phyloP scores from a whole-genome alignment of 2,329 filamentous ascomycete species.

The Alternaria solani region DNA sequence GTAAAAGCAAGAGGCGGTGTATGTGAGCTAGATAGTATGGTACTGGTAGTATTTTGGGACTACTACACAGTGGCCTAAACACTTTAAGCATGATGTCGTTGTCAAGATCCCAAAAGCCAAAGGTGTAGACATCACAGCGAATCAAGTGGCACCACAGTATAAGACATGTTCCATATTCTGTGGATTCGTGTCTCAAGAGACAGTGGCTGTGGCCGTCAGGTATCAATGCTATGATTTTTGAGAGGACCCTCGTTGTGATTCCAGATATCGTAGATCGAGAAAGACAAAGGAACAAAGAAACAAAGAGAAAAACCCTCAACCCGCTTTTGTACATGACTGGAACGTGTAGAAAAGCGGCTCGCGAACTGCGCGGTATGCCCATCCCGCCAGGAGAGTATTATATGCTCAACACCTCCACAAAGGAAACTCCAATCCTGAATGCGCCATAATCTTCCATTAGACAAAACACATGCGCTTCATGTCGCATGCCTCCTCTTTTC shows the following conservation, averaged over 20 bases:
- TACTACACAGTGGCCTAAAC: constrained; percentile 3
- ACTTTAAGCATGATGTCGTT: neutral
- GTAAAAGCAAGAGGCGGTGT: constrained; percentile 12
- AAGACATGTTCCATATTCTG: constrained; percentile 35
- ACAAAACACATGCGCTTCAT: constrained; percentile 24
- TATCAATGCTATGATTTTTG: constrained; percentile 28
- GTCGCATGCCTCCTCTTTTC: constrained; percentile 24
- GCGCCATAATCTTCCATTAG: constrained; percentile 23
- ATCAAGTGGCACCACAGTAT: constrained; percentile 4
- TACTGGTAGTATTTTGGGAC: constrained; percentile 7
- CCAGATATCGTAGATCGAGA: constrained; percentile 26
- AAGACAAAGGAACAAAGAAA: constrained; percentile 11
- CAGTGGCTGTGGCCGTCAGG: constrained; percentile 20
- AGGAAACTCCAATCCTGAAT: constrained; percentile 17
- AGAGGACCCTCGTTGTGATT: constrained; percentile 19
- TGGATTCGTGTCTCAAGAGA: constrained; percentile 29
- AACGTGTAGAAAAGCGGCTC: constrained; percentile 19
- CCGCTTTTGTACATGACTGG: constrained; percentile 45
- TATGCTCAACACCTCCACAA: constrained; percentile 20
- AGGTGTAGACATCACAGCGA: constrained; percentile 8
- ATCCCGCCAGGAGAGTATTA: constrained; percentile 29
- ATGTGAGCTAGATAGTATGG: neutral
- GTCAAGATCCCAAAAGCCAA: constrained; percentile 1
- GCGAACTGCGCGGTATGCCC: constrained; percentile 25
- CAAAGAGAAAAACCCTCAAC: constrained; percentile 25